These are phyloP conservation scores for Wakefieldia striispora DNA, from an alignment of 768 basidiomycete species.

Conservation along the genomic window DNA sequence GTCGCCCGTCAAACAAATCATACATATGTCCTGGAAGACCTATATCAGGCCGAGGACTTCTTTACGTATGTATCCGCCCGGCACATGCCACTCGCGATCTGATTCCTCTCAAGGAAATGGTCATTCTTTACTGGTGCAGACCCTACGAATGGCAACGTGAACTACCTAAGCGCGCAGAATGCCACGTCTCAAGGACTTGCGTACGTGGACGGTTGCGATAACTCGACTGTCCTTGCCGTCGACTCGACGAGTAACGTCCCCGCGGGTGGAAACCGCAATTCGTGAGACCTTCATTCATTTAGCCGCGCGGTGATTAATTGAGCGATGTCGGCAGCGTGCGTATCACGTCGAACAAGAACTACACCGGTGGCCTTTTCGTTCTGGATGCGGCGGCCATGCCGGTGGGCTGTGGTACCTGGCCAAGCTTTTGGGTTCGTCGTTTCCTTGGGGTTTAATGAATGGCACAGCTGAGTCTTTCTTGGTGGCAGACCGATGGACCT, in stretches of 20 bases:
- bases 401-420: slow-evolving; percentile 62
- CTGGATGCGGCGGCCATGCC: slow-evolving; percentile 72
- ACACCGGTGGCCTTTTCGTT: slow-evolving; percentile 69
- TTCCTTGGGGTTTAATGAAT: neutral
- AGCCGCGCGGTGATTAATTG: neutral
- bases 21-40: slow-evolving; percentile 37
- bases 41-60: slow-evolving; percentile 53
- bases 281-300: slow-evolving; percentile 31
- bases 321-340: slow-evolving; percentile 48
- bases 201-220: slow-evolving; percentile 53
- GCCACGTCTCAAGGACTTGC: slow-evolving; percentile 56
- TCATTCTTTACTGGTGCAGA: slow-evolving; percentile 61
- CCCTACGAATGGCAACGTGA: slow-evolving; percentile 70
- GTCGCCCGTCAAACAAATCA: slow-evolving; percentile 24
- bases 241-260: slow-evolving; percentile 52
- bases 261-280: slow-evolving; percentile 52
- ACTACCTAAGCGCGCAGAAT: slow-evolving; percentile 48
- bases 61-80: slow-evolving; percentile 45
- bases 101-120: slow-evolving; percentile 50
- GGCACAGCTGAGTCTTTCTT: neutral
- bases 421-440: slow-evolving; percentile 50
- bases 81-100: neutral
- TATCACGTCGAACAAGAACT: slow-evolving; percentile 61
- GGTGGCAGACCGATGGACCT: slow-evolving; percentile 41
- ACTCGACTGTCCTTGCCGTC: slow-evolving; percentile 59